Evolutionary conservation across 2,329 filamentous ascomycete genomes (phyloP), one percentile per base, ranked within the genome.

Genomic region (Aspergillus intermedius): DNA sequence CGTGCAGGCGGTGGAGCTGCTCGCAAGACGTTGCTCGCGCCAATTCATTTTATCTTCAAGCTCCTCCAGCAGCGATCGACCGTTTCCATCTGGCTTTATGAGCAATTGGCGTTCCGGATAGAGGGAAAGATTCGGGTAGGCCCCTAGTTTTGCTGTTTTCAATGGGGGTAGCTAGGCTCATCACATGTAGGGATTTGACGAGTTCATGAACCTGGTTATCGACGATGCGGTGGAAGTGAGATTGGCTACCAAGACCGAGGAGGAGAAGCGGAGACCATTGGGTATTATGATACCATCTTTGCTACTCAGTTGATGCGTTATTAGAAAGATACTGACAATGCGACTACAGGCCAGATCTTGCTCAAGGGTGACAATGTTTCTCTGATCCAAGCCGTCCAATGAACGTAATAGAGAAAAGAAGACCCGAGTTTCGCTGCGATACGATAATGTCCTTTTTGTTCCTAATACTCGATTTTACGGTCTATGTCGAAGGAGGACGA

Each of bases 121-220:
- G 91, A 97, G 74, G 93, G 93, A 54, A 95, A 91, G 75, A 95
- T 98, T 58, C 82, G 93, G 64, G 91, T 95, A 70, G 55, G 84
- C 5, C 71, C 21, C 21, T 49, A 41, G n/a, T 23, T 41, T n/a
- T 42, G 46, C 10, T 28, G 34, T 46, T 40, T 22, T 42, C 37
- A 25, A 22, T 17, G 34, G 41, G 42, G 39, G 42, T 49, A 7
- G 30, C 45, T 37, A 40, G 46, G 39, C 47, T 54, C 43, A 54
- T 42, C 12, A 37, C 23, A n/a, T 32, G 22, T 54, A 95, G 90
- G 91, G 93, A 12, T 98, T 98, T 59, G 93, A 98, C 68, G 93
- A 98, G 72, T 98, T 97, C 75, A 96, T 98, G 91, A 98, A 98
- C 74, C 77, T 98, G 44, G 93, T 97, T 35, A 81, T 95, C 57